These are phyloP conservation scores for Mucor mucedo DNA, from an alignment of 371 early-diverging fungal genomes.

Conservation along the genomic window DNA sequence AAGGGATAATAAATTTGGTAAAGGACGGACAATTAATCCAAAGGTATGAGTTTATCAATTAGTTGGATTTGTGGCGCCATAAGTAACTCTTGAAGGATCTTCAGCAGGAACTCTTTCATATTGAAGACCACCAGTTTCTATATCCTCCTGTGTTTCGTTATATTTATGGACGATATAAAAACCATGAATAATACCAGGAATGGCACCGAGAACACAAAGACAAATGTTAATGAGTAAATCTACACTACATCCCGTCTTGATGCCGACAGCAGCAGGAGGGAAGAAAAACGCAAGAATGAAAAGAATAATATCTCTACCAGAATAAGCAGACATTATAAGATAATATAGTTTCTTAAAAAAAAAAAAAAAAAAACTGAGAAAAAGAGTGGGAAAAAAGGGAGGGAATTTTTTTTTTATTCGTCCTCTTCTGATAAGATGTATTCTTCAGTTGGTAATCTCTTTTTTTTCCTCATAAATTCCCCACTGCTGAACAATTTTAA, in stretches of 20 bases:
- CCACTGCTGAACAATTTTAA: conserved; percentile 23
- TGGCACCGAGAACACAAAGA: conserved; percentile 65
- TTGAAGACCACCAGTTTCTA: conserved; percentile 49
- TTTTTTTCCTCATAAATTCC: conserved; percentile 35
- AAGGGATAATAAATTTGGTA: not conserved
- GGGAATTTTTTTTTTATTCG: not conserved
- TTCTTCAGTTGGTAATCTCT: not conserved
- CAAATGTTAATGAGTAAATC: conserved; percentile 74
- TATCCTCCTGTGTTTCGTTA: conserved; percentile 49
- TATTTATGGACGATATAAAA: conserved; percentile 58
- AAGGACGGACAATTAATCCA: not conserved
- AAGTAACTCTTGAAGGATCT: conserved; percentile 37
- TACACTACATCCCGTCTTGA: conserved; percentile 66
- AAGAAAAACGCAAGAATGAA: conserved; percentile 72
- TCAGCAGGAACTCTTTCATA: conserved; percentile 49
- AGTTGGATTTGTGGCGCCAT: conserved; percentile 16
- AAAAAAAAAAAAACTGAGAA: conserved; percentile 10
- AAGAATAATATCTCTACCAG: conserved; percentile 58
- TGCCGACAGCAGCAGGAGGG: conserved; percentile 72
- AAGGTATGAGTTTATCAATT: not conserved
- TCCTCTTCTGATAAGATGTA: conserved; percentile 1
- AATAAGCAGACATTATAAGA: conserved; percentile 44
- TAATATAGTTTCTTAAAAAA: not conserved
- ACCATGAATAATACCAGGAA: conserved; percentile 58
- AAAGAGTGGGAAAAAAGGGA: not conserved